Base-by-base conservation (phyloP, 106 monocot species). In the Dendrobium catenatum region DNA sequence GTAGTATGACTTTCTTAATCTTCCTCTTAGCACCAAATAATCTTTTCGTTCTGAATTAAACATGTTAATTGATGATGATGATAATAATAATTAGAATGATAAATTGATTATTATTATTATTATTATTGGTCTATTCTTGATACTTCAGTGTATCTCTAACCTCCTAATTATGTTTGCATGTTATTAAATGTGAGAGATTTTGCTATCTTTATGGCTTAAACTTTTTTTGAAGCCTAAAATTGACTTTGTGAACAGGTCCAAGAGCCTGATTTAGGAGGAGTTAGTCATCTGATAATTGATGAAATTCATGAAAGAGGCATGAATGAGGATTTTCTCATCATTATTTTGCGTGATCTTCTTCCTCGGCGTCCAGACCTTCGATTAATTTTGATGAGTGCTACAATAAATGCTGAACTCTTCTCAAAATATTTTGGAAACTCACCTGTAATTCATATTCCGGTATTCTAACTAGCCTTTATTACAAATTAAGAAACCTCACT, bases 231-330 rank as follows among this genome's bases (percentile, higher is more conserved):
- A 70, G 70, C 13, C 70, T 70, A 15, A 70, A 70, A 29, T 37
- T 70, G 4, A 70, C 37, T 37, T 37, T 40, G 27, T 24, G 19
- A 78, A 83, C 89, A 98, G 97, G 88, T 98, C 66, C 94, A 98
- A 79, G 94, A 98, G 79, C 97, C 97, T 74, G 85, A 94, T 80
- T 83, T 98, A 78, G 73, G 75, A 55, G 94, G 92, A 55, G 92
- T 94, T 44, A 94, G 83, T 79, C 92, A 98, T 88, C 76, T 98
- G 79, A 75, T 98, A 58, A 88, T 98, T 70, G 97, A 98, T 91
- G 97, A 98, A 87, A 98, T 98, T 83, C 97, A 98, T 89, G 97
- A 98, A 85, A 89, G 97, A 82, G 97, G 97, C 78, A 93, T 94
- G 89, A 93, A 98, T 83, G 97, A 98, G 89, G 97, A 98, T 79